A percentile compares a stretch with the other conserved stretches of the same genome.
These are phyloP conservation scores for Thuja plicata DNA, from an alignment of 83 land plant species.

Conservation along the genomic window DNA sequence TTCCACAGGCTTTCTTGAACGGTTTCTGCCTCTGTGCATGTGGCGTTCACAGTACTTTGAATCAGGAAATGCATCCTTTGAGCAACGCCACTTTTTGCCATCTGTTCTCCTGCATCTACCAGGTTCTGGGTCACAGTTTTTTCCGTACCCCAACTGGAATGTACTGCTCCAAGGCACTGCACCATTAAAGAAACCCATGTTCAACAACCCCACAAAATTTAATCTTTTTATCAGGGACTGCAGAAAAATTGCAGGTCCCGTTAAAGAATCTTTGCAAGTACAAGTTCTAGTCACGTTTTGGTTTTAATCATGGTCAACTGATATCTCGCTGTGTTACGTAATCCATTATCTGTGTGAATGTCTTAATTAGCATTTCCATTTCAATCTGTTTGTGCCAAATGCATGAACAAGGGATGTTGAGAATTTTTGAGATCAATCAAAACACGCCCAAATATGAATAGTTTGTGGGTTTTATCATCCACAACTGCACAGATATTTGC, in stretches of 20 bases:
- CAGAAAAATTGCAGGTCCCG: not conserved
- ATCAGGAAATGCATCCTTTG: slow-evolving; percentile 59
- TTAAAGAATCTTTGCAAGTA: not conserved
- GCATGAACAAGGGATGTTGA: not conserved
- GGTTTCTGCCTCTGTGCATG: slow-evolving; percentile 67
- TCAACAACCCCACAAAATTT: slow-evolving; percentile 5
- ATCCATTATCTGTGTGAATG: not conserved
- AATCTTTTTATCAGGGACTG: not conserved
- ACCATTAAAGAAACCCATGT: not conserved
- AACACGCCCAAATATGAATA: not conserved
- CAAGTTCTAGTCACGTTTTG: not conserved
- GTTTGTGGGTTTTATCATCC: not conserved
- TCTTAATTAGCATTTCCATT: not conserved
- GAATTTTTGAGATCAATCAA: not conserved
- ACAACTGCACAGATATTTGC: not conserved
- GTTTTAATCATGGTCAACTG: not conserved
- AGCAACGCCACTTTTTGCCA: slow-evolving; percentile 64
- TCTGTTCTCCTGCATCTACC: slow-evolving; percentile 62
- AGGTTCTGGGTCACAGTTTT: slow-evolving; percentile 48
- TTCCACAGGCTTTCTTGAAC: slow-evolving; percentile 38
- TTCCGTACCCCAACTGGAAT: slow-evolving; percentile 37
- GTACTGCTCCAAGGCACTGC: slow-evolving; percentile 35
- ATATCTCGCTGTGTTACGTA: not conserved
- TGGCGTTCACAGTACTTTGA: slow-evolving; percentile 69
- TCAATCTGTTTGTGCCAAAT: not conserved